Evolutionary conservation across 345 rosid genomes (phyloP).

Genomic region (Pistacia vera): DNA sequence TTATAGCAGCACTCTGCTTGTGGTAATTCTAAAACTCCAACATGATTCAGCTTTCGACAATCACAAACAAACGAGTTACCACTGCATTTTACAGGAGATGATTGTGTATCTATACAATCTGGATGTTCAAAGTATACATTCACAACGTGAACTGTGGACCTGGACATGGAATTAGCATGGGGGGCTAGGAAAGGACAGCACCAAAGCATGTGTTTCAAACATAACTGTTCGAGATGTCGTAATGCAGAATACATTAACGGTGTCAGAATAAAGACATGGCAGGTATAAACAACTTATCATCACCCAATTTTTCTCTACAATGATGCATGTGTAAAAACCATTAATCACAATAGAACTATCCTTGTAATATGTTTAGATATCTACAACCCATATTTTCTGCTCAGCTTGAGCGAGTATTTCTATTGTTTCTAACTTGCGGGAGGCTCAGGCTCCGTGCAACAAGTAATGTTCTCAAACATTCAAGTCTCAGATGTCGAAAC

Average conservation of each 20-base stretch:
- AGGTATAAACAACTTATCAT: constrained; percentile 42
- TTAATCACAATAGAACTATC: not conserved
- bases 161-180: constrained; percentile 98
- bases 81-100: constrained; percentile 69
- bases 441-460: constrained; percentile 82
- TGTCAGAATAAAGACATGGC: constrained; percentile 95
- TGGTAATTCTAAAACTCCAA: constrained; percentile 46
- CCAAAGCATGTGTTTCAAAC: constrained; percentile 85
- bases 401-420: not conserved
- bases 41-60: not conserved
- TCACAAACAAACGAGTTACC: not conserved
- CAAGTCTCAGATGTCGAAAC: constrained; percentile 69
- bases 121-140: constrained; percentile 82
- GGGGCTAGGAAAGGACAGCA: constrained; percentile 67
- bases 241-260: constrained; percentile 61
- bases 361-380: not conserved
- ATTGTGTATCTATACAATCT: constrained; percentile 81
- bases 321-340: not conserved
- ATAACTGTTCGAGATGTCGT: constrained; percentile 70
- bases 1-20: constrained; percentile 54
- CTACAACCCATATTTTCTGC: not conserved
- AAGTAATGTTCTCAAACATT: constrained; percentile 83
- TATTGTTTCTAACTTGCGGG: constrained; percentile 45
- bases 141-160: constrained; percentile 82
- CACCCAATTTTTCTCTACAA: constrained; percentile 8